Evolutionary conservation across 1,284 basidiomycete genomes (phyloP).

Genomic region (Sporisorium graminicola): DNA sequence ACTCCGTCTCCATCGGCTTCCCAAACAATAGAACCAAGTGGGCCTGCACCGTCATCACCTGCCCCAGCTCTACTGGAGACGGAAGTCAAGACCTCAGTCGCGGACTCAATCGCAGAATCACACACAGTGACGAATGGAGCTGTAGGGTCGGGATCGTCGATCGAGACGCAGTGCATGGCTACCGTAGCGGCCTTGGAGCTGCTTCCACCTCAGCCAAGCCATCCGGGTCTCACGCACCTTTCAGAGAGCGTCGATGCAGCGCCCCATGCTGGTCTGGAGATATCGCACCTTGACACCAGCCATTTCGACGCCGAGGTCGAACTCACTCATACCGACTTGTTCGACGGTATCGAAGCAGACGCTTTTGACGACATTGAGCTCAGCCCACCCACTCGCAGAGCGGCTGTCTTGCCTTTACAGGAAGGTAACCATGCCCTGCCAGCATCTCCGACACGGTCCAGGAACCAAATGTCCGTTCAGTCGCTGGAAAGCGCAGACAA

Average conservation of each 20-base stretch:
- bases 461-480: neutral
- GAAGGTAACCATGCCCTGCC: neutral
- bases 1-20: neutral
- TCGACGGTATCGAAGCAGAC: conserved; percentile 46
- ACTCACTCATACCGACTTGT: conserved; percentile 35
- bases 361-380: conserved; percentile 46
- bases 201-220: neutral
- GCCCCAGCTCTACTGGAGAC: neutral
- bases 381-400: conserved; percentile 33
- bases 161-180: neutral
- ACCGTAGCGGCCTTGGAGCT: neutral
- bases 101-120: neutral
- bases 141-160: neutral
- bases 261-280: neutral
- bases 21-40: neutral
- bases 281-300: neutral
- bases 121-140: neutral
- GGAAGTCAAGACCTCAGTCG: neutral
- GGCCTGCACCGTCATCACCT: neutral
- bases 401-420: conserved; percentile 8
- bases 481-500: neutral
- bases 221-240: neutral
- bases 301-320: conserved; percentile 8
- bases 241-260: neutral
- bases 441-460: conserved; percentile 9